A percentile compares a stretch with the other conserved stretches of the same genome.
These are phyloP conservation scores for Barnettozyma californica DNA, from an alignment of 805 yeast species.

Conservation along the genomic window DNA sequence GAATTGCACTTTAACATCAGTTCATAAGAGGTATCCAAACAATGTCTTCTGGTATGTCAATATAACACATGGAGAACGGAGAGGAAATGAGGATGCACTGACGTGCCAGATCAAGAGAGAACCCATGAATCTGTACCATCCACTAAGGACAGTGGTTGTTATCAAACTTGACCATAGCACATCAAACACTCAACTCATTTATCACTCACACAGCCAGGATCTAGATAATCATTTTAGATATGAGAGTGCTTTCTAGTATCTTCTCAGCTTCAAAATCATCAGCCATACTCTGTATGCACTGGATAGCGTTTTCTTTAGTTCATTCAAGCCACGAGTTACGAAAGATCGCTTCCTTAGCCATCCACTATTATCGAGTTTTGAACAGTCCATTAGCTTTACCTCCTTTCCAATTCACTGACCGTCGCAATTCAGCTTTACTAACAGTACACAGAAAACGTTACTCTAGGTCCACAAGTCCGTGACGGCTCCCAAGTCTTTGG, in stretches of 20 bases:
- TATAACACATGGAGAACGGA: not conserved
- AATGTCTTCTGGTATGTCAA: slow-evolving; percentile 27
- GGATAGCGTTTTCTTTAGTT: too few relatives aligned
- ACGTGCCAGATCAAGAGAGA: not conserved
- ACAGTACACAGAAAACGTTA: slow-evolving; percentile 41
- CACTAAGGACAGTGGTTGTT: not conserved
- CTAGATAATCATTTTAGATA: too few relatives aligned
- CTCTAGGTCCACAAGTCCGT: slow-evolving; percentile 83
- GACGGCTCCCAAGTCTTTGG: slow-evolving; percentile 99
- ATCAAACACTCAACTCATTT: not conserved
- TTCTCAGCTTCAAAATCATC: too few relatives aligned
- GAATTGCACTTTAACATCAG: slow-evolving; percentile 9
- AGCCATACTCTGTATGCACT: too few relatives aligned
- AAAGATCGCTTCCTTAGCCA: too few relatives aligned
- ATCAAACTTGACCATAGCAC: not conserved
- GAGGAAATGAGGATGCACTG: not conserved
- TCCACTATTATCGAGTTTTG: too few relatives aligned
- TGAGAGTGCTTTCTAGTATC: too few relatives aligned
- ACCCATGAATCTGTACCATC: not conserved
- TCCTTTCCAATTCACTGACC: too few relatives aligned
- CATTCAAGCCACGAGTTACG: too few relatives aligned
- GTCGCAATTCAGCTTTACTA: not conserved
- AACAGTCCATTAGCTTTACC: not conserved
- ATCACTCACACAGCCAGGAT: not conserved
- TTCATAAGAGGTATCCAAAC: slow-evolving; percentile 17